Conservation (phyloP, 169 alveolate species). For the Plasmodium gaboni region DNA sequence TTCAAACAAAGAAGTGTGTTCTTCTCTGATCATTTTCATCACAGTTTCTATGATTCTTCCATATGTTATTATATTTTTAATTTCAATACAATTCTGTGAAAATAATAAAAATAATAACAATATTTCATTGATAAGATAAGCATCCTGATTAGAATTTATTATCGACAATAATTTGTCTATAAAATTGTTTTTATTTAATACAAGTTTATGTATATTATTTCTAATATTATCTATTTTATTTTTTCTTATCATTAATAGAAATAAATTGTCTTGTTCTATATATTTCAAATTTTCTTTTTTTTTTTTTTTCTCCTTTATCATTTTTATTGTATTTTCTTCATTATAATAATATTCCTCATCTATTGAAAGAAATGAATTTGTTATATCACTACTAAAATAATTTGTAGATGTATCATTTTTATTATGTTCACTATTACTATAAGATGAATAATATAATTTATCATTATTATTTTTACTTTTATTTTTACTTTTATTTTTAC, state of each 20-base stretch:
- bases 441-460: neutral
- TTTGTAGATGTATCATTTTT: neutral
- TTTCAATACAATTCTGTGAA: conserved; percentile 25
- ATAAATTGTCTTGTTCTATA: conserved; percentile 44
- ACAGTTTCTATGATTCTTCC: conserved; percentile 46
- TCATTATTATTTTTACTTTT: too few species aligned
- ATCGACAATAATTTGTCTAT: conserved; percentile 16
- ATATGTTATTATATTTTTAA: conserved; percentile 58
- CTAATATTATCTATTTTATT: conserved; percentile 35
- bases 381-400: conserved; percentile 37
- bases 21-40: conserved; percentile 52
- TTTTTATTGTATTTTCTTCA: neutral
- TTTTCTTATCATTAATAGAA: conserved; percentile 27
- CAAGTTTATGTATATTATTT: conserved; percentile 29
- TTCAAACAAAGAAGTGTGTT: conserved; percentile 34
- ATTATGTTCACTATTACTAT: conserved; percentile 8
- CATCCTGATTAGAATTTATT: conserved; percentile 50
- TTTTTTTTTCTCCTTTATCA: conserved; percentile 17
- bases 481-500: too few species aligned
- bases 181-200: conserved; percentile 43
- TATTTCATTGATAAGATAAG: conserved; percentile 62
- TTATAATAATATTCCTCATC: conserved; percentile 26
- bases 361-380: conserved; percentile 18
- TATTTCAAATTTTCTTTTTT: conserved; percentile 10
- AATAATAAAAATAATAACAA: conserved; percentile 32